Conservation (phyloP, 2,329 filamentous ascomycete species). For the Fusarium sp. region DNA sequence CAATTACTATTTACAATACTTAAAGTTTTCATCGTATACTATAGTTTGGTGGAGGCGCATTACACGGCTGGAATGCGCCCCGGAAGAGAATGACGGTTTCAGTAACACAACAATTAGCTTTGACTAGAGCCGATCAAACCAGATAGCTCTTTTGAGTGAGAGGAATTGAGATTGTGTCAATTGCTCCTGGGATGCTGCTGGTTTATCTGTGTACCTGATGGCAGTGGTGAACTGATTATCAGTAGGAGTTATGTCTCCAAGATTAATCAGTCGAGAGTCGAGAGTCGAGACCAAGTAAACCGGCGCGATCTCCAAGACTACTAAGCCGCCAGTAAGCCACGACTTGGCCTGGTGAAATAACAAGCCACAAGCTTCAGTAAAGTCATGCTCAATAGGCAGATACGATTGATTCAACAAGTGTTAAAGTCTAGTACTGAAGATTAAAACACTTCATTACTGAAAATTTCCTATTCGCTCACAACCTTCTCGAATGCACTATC, state of each 20-base stretch:
- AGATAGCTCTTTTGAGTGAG: no score
- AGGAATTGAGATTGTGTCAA: no score
- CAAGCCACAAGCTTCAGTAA: neutral
- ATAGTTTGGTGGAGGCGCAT: slow-evolving; percentile 5
- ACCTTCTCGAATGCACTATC: neutral
- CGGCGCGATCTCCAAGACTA: neutral
- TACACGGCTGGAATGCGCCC: slow-evolving; percentile 24
- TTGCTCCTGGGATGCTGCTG: no score
- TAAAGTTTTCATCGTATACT: slow-evolving; percentile 1
- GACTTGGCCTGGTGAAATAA: neutral
- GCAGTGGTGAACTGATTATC: no score
- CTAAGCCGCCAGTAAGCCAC: neutral
- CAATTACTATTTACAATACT: neutral
- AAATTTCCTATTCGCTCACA: neutral
- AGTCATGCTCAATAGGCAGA: neutral
- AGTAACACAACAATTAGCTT: neutral
- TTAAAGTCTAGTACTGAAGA: neutral
- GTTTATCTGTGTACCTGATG: no score
- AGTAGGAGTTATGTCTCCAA: neutral
- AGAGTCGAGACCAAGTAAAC: neutral
- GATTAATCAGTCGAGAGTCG: neutral
- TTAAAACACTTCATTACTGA: neutral
- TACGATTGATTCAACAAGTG: neutral
- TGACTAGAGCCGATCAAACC: no score
- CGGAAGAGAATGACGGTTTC: slow-evolving; percentile 21